Evolutionary conservation across 2,329 filamentous ascomycete species (phyloP), one percentile per base, ranked within the genome.

Genomic region (Hypomyces perniciosus): DNA sequence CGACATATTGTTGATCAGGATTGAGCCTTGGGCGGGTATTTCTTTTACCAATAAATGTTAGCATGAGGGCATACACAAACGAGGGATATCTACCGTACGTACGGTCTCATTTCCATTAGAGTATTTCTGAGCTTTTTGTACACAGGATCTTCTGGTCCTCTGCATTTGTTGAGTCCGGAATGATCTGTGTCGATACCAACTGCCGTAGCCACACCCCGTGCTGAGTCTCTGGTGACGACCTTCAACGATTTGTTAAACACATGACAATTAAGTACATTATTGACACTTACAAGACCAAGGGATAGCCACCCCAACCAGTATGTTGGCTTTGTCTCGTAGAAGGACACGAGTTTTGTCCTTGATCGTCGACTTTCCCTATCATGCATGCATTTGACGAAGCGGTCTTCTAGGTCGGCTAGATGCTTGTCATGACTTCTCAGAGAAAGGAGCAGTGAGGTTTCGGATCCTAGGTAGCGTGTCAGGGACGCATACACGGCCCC

Each of bases 121-220:
- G 13, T 37, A 2, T 26, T 5, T 12, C 20, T 46, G 4, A 52
- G 33, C 12, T 35, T 26, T 9, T 13, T 33, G 8, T 54, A 59
- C 3, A 57, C 35, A 8, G 37, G 3, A 40, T 58, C 56, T 0
- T 51, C 35, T 7, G 8, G 20, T 4, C 43, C 39, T 7, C 4
- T 4, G 29, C 53, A 57, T 9, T 60, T 60, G 39, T 60, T 60
- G 1, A 60, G 48, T 2, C 57, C 53, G 4, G 58, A 58, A 43
- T 60, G 56, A 38, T 60, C 51, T 4, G 48, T 58, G 4, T 57
- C 44, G 10, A 58, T 46, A 31, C 26, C 20, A 8, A 35, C 12
- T 12, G 33, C 33, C 8, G 2, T 35, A 12, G 8, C 33, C 12
- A 35, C 12, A 8, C 33, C 33, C 12, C 33, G 33, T 30, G 55